phyloP scores from a whole-genome alignment of 2,329 filamentous ascomycete species.

The Thelonectria blattea region DNA sequence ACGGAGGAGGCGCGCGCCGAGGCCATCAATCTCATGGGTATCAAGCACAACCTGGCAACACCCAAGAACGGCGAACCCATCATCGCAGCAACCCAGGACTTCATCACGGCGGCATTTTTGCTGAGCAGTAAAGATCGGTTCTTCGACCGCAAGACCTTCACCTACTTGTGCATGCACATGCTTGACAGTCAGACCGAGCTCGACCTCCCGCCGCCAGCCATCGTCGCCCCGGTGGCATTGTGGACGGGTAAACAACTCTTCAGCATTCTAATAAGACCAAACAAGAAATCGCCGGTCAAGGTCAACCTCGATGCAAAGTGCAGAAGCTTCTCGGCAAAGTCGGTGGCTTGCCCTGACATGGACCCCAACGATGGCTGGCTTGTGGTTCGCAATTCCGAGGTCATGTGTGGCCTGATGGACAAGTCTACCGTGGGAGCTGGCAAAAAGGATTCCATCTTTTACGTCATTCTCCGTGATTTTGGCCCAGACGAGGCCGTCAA shows the following conservation, averaged over 20 bases:
- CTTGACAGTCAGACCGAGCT: conserved; percentile 78
- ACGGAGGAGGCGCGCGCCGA: conserved; percentile 96
- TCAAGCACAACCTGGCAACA: conserved; percentile 94
- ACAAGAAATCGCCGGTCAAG: conserved; percentile 78
- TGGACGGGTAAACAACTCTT: conserved; percentile 99
- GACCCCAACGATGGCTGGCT: conserved; percentile 89
- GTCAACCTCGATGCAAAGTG: conserved; percentile 95
- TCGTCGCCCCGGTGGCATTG: conserved; percentile 82
- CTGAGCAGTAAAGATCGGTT: conserved; percentile 93
- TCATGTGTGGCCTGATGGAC: conserved; percentile 98
- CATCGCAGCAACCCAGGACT: conserved; percentile 98
- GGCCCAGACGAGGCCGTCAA: conserved; percentile 86
- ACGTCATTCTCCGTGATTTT: conserved; percentile 93
- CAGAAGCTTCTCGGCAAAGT: conserved; percentile 70
- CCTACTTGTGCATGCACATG: conserved; percentile 93
- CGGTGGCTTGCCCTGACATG: conserved; percentile 69
- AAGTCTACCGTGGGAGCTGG: conserved; percentile 96
- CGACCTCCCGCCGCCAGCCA: conserved; percentile 84
- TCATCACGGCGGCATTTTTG: conserved; percentile 93
- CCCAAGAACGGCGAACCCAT: conserved; percentile 98
- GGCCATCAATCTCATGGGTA: conserved; percentile 95
- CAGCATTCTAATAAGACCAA: conserved; percentile 88
- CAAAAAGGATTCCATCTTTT: conserved; percentile 98
- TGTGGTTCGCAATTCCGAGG: conserved; percentile 92
- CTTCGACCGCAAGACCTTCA: conserved; percentile 86